phyloP scores from a whole-genome alignment of 495 filamentous ascomycete genomes.

The Aspergillus incahuasiensis region DNA sequence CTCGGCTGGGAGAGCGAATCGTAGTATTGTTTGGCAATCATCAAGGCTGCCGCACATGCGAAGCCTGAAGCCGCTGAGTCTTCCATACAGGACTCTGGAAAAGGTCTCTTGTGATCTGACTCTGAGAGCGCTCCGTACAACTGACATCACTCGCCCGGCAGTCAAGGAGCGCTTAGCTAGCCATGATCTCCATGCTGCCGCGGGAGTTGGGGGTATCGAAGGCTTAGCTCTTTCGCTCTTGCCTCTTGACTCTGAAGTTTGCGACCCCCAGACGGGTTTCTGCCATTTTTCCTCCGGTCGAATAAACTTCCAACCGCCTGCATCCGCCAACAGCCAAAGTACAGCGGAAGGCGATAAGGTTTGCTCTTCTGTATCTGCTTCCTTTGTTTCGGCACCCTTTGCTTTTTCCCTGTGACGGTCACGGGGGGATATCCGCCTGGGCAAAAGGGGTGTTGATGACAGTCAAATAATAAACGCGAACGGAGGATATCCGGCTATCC shows the following conservation, averaged over 20 bases:
- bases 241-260: too few species aligned
- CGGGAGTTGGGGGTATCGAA: constrained; percentile 7
- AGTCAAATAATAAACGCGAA: background rate
- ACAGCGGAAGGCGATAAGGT: constrained; percentile 1
- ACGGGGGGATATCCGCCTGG: constrained; percentile 14
- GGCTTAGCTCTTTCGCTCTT: too few species aligned
- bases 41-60: background rate
- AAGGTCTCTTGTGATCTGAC: too few species aligned
- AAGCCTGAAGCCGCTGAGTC: background rate
- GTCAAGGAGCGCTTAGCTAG: background rate
- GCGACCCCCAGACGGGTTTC: constrained; percentile 5
- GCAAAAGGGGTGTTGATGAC: constrained; percentile 12
- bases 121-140: background rate
- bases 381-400: constrained; percentile 5
- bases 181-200: background rate
- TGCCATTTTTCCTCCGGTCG: background rate
- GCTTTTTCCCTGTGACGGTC: constrained; percentile 8
- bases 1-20: background rate
- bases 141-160: background rate
- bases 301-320: background rate
- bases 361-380: constrained; percentile 3
- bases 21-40: background rate
- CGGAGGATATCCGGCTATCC: constrained; percentile 10
- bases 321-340: background rate
- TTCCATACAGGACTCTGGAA: too few species aligned